Conservation (phyloP, 495 filamentous ascomycete species). For the Penicillium cataractarum region DNA sequence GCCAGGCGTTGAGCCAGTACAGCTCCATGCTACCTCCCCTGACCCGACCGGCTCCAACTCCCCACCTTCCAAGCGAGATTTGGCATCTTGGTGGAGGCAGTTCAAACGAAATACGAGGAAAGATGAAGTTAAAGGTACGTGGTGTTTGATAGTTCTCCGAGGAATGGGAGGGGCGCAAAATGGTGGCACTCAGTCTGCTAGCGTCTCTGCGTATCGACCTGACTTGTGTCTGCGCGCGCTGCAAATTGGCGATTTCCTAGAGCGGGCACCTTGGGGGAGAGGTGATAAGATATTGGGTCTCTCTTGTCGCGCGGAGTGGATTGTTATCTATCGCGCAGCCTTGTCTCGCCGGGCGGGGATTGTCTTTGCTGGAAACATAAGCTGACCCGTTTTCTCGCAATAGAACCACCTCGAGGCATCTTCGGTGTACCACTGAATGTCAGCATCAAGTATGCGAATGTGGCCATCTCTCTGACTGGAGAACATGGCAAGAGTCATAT, state of each 20-base stretch:
- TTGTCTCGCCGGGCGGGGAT: not conserved
- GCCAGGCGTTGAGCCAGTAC: conserved; percentile 40
- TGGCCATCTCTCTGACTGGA: conserved; percentile 94
- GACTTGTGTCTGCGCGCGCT: not conserved
- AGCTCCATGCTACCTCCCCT: conserved; percentile 38
- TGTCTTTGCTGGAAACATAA: not conserved
- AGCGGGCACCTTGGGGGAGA: not conserved
- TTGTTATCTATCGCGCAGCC: not conserved
- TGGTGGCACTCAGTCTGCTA: not conserved
- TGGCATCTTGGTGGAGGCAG: conserved; percentile 89
- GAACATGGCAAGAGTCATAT: conserved; percentile 92
- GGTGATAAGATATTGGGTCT: not conserved
- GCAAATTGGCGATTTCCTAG: not conserved
- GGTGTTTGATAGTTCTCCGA: conserved; percentile 4
- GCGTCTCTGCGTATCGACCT: not conserved
- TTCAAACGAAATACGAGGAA: conserved; percentile 77
- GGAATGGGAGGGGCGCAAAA: not conserved
- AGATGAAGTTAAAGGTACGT: conserved; percentile 77
- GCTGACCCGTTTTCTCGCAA: conserved; percentile 8
- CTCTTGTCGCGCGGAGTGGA: not conserved
- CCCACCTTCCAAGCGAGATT: conserved; percentile 75
- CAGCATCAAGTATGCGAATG: conserved; percentile 98
- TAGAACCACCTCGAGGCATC: conserved; percentile 61
- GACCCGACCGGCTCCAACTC: conserved; percentile 48
- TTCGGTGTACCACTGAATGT: conserved; percentile 93